Base-by-base conservation (phyloP, 805 yeast species). In the Candida anglica region DNA sequence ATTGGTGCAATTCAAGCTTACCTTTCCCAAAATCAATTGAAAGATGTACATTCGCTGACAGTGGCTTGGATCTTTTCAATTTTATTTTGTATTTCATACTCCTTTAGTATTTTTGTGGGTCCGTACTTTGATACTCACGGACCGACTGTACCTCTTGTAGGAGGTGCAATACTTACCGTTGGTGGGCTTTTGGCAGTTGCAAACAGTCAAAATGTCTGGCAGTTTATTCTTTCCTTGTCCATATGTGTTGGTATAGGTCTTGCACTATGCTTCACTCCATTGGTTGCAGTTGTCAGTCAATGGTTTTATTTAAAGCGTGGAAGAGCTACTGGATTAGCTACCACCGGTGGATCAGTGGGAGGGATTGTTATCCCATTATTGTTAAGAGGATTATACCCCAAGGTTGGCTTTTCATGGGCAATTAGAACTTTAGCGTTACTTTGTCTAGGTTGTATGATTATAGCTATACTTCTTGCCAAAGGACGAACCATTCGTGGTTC, bases 311-410 rank as follows among this genome's bases (percentile, higher is more conserved):
- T 55, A 21, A 78, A 66, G 44, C 63, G 88, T 45, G 85, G 77
- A 1, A 62, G 68, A 39, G 81, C 33, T 5, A 60, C 77, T 22
- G 85, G 86, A 0, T 42, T 79, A 3, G 80, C 81, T 3, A 75
- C 81, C 36, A 56, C 77, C 56, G 87, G 86, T 3, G 85, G 85
- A 1, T 75, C 83, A 3, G 53, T 77, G 5, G 87, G 86, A 2
- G 88, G 87, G 4, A 63, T 79, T 8, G 47, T 78, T 4, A 73
- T 76, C 49, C 85, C 87, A 1, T 53, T 79, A 23, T 55, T 75
- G 51, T 53, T 79, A 38, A 58, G 71, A 37, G 48, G 62, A 9
- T 49, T 76, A 32, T 71, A 73, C 40, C 49, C 58, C 2, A 48
- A 51, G 10, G 52, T 73, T 13, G 85, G 86, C 2, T 81, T 65